These are phyloP conservation scores for Aspergillus fumigatus DNA, from an alignment of 2,329 filamentous ascomycete species.

Conservation along the genomic window DNA sequence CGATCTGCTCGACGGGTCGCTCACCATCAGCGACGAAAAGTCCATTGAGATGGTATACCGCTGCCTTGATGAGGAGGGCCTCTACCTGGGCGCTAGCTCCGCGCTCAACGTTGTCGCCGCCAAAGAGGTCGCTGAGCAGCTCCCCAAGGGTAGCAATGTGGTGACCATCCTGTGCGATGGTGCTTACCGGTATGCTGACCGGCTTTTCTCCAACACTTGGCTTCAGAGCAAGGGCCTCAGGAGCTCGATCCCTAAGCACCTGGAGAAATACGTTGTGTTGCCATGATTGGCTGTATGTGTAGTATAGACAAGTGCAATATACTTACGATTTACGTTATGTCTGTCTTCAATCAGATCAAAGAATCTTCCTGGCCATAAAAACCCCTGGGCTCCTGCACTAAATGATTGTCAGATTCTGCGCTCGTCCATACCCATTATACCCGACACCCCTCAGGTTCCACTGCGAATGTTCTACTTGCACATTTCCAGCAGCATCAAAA, in stretches of 20 bases:
- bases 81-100: slow-evolving; percentile 92
- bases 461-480: slow-evolving; percentile 44
- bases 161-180: slow-evolving; percentile 94
- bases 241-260: slow-evolving; percentile 72
- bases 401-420: slow-evolving; percentile 45
- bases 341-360: not conserved
- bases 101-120: slow-evolving; percentile 93
- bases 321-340: not conserved
- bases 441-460: slow-evolving; percentile 59
- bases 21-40: slow-evolving; percentile 86
- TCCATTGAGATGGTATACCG: slow-evolving; percentile 97
- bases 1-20: slow-evolving; percentile 73
- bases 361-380: not conserved
- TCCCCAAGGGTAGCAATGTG: slow-evolving; percentile 84
- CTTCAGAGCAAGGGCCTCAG: slow-evolving; percentile 79
- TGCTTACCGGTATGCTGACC: slow-evolving; percentile 93
- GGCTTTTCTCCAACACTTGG: slow-evolving; percentile 90
- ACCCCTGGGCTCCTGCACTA: slow-evolving; percentile 2
- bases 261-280: slow-evolving; percentile 92
- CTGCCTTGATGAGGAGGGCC: slow-evolving; percentile 89
- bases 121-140: slow-evolving; percentile 84
- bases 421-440: slow-evolving; percentile 58
- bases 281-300: slow-evolving; percentile 47
- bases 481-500: slow-evolving; percentile 50
- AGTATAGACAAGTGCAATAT: not conserved